Base-by-base conservation (phyloP, 2,329 filamentous ascomycete genomes). In the Arthrobotrys megalospora region DNA sequence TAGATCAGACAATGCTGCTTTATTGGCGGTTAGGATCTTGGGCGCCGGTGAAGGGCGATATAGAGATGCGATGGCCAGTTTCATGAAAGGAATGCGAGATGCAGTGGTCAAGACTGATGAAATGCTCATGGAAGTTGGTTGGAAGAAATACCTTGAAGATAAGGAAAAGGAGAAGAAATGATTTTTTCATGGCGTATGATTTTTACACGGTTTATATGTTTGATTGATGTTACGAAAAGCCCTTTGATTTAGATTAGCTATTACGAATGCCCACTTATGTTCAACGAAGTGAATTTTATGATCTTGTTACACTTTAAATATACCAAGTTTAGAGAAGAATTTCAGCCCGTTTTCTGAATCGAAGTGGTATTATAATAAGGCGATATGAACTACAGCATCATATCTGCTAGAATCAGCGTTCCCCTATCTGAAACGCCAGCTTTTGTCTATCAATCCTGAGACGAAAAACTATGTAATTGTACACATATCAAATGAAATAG, bases 1-100 rank as follows among this genome's bases (percentile, higher is more conserved):
- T 84, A 94, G 94, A 85, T 91, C 90, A 24, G 91, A 91, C 69
- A 94, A 94, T 81, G 92, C 92, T 0, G 92, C 90, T 0, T 86
- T 93, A 16, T 85, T 93, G n/a, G 91, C 92, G 0, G 88, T 91
- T 19, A 86, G 91, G 16, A 91, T 93, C 38, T 83, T 94, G 2
- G 81, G 81, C 1, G 84, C 88, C 2, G 86, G 85, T 43, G 88
- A 91, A 72, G 84, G 85, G 12, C 86, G 34, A 38, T 64, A 78
- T 36, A 43, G 67, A 58, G 36, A 72, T 21, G 62, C 67, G 2
- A 72, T 78, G 67, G 21, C 32, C 8, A 36, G 32, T 6, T 78
- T 60, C 34, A 78, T 72, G 66, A 55, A 66, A 16, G 41, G 52
- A 14, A 78, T 72, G 75, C 21, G 75, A 2, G 62, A 72, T 16